phyloP scores from a whole-genome alignment of 768 basidiomycete species.

The Termitomyces heimii region DNA sequence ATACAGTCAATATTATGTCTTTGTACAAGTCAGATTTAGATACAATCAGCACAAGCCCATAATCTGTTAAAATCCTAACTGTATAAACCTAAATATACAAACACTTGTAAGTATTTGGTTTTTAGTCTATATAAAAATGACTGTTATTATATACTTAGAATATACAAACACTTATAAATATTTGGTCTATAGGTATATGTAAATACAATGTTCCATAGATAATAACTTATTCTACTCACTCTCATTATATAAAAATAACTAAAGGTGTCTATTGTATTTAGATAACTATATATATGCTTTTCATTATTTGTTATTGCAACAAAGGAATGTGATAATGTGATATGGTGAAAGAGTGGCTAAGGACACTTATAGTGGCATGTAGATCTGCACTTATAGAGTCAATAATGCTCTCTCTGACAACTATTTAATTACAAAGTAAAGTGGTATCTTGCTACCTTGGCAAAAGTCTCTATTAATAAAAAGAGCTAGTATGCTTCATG shows the following conservation, averaged over 20 bases:
- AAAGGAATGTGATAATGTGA: neutral
- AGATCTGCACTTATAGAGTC: too few species aligned
- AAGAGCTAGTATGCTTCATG: too few species aligned
- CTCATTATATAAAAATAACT: neutral
- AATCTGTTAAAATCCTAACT: too few species aligned
- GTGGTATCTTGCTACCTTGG: too few species aligned
- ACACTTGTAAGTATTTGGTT: neutral
- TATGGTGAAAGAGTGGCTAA: neutral
- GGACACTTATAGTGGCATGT: too few species aligned
- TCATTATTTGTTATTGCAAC: neutral
- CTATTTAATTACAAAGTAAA: too few species aligned
- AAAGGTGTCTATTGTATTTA: neutral
- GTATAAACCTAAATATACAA: neutral
- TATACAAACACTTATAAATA: neutral
- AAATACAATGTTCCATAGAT: neutral
- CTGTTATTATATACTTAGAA: neutral
- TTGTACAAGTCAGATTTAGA: too few species aligned
- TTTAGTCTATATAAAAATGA: too few species aligned
- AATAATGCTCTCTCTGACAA: too few species aligned
- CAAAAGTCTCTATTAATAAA: too few species aligned
- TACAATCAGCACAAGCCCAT: too few species aligned
- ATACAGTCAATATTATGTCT: too few species aligned
- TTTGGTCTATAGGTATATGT: neutral
- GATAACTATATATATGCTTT: neutral
- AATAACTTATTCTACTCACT: neutral